Percentiles rank a stretch among this genome's conserved stretches.
Conservation (phyloP, 2,329 filamentous ascomycete genomes). For the Tolypocladium tundrense region DNA sequence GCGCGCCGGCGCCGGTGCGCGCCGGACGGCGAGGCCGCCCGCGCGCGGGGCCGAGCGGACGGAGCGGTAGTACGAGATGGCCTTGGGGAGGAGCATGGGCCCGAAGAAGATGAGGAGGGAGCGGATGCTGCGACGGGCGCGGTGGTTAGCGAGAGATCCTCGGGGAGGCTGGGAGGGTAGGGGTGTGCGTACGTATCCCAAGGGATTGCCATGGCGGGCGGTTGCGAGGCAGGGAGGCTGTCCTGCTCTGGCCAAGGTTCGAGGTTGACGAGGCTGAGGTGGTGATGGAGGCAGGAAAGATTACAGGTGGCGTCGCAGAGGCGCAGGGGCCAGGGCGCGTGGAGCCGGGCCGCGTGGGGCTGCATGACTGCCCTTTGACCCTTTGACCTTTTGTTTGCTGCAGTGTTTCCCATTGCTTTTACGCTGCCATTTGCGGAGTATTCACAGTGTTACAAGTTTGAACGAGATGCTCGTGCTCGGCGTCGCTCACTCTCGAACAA, state of each 20-base stretch:
- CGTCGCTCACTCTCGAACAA: neutral
- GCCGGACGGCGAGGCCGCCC: too few relatives aligned
- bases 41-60: constrained; percentile 25
- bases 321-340: neutral
- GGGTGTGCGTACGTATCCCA: constrained; percentile 8
- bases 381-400: neutral
- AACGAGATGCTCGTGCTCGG: too few relatives aligned
- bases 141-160: neutral
- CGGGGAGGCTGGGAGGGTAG: neutral
- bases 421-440: neutral
- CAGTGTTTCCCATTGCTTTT: neutral
- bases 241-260: neutral
- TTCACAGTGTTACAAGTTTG: neutral
- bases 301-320: neutral
- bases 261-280: neutral
- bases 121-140: constrained; percentile 31
- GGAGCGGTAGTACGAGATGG: constrained; percentile 54
- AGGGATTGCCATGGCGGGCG: constrained; percentile 1
- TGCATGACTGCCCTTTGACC: neutral
- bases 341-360: neutral
- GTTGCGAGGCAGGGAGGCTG: neutral
- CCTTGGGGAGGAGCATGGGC: constrained; percentile 59
- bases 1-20: too few relatives aligned
- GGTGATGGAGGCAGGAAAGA: neutral
- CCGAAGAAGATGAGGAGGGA: constrained; percentile 54